Percentiles rank a stretch among this genome's conserved stretches.
Evolutionary conservation across 768 basidiomycete species (phyloP).

Genomic region (Lactarius pseudohatsudake): DNA sequence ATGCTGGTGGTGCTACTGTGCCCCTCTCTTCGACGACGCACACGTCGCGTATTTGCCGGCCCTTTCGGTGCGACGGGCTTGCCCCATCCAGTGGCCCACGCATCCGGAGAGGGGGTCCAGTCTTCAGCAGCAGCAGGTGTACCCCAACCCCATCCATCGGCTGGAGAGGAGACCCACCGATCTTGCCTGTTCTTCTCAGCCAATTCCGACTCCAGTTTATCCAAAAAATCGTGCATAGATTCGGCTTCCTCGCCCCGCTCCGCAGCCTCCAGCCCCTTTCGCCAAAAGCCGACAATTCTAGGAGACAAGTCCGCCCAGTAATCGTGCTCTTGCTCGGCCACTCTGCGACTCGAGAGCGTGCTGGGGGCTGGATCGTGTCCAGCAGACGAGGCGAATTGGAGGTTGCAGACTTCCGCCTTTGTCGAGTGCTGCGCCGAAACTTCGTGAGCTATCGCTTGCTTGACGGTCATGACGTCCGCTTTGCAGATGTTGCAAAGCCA

Average conservation of each 20-base stretch:
- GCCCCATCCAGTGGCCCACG: constrained; percentile 20
- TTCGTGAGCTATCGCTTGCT: constrained; percentile 39
- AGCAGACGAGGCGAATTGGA: constrained; percentile 22
- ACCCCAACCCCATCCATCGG: constrained; percentile 25
- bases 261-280: constrained; percentile 24
- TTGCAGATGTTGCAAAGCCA: constrained; percentile 40
- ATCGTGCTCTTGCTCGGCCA: constrained; percentile 20
- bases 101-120: constrained; percentile 23
- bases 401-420: constrained; percentile 23
- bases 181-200: constrained; percentile 7
- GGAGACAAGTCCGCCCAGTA: constrained; percentile 27
- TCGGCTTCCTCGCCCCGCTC: constrained; percentile 28
- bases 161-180: constrained; percentile 7
- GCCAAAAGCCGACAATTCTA: constrained; percentile 26
- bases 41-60: constrained; percentile 3
- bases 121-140: constrained; percentile 20
- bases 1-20: constrained; percentile 25
- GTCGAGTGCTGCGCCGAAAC: constrained; percentile 30
- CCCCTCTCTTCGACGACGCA: constrained; percentile 15
- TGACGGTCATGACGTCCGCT: constrained; percentile 32
- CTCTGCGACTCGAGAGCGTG: constrained; percentile 9
- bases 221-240: constrained; percentile 27
- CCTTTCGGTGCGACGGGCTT: constrained; percentile 1
- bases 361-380: neutral
- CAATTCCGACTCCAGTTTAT: constrained; percentile 23